Evolutionary conservation across 163 green algal species (phyloP), one percentile per base, ranked within the genome.

Genomic region (Trebouxiophyceae sp.): DNA sequence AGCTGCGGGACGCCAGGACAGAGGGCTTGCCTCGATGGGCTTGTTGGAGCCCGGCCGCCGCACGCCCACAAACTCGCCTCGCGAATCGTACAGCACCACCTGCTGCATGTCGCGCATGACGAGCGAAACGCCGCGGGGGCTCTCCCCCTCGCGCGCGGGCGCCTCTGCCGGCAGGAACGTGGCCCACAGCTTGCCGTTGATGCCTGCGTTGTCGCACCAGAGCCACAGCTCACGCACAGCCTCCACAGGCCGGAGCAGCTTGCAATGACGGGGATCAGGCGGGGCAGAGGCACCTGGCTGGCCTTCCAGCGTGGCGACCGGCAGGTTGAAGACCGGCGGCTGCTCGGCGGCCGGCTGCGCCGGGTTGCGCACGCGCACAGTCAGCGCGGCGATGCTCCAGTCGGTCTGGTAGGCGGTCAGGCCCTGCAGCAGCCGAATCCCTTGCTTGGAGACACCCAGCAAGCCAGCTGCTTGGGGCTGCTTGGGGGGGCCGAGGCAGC

Each of bases 401-500:
- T 97, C 89, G 5, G 89, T 97, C 83, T 96, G 87, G 67, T 97
- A 96, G 29, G 95, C 88, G 3, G 93, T 98, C 45, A 98, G 71
- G 8, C 93, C 93, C 32, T 78, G 60, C 57, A 63, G 20, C 2
- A 3, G 12, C 12, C 39, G n/a, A n/a, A n/a, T n/a, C n/a, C n/a
- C n/a, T n/a, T n/a, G n/a, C n/a, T n/a, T n/a, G n/a, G n/a, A n/a
- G n/a, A n/a, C n/a, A n/a, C n/a, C n/a, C n/a, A n/a, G n/a, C n/a
- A n/a, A n/a, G n/a, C n/a, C n/a, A n/a, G n/a, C n/a, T n/a, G n/a
- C n/a, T n/a, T n/a, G n/a, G n/a, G n/a, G n/a, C n/a, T n/a, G n/a
- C n/a, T n/a, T n/a, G n/a, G n/a, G n/a, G n/a, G n/a, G n/a, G n/a
- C n/a, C n/a, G n/a, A n/a, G n/a, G n/a, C n/a, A n/a, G n/a, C n/a